phyloP scores from a whole-genome alignment of 2,329 filamentous ascomycete genomes.

The Leptosphaerulina australis region DNA sequence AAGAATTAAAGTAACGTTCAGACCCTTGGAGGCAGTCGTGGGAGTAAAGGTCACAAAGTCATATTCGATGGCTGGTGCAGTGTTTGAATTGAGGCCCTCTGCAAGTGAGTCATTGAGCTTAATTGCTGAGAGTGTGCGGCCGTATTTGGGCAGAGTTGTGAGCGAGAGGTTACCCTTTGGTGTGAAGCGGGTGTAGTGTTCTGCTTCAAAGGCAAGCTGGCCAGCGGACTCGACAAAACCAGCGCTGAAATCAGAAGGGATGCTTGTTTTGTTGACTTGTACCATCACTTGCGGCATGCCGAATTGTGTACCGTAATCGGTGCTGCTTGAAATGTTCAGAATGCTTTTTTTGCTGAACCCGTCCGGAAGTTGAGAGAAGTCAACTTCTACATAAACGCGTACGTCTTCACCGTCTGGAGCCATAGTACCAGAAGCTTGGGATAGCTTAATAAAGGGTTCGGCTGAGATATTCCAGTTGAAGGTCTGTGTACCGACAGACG shows the following conservation, averaged over 20 bases:
- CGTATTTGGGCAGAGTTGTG: slow-evolving; percentile 43
- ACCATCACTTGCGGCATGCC: slow-evolving; percentile 38
- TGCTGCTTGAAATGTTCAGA: slow-evolving; percentile 44
- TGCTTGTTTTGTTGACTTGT: slow-evolving; percentile 43
- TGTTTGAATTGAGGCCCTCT: slow-evolving; percentile 34
- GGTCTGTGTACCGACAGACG: slow-evolving; percentile 38
- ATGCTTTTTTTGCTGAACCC: slow-evolving; percentile 36
- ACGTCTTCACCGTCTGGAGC: slow-evolving; percentile 39
- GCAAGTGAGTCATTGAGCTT: slow-evolving; percentile 39
- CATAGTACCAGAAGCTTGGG: slow-evolving; percentile 41
- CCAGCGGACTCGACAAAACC: slow-evolving; percentile 47
- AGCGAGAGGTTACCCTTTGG: slow-evolving; percentile 35
- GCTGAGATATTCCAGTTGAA: slow-evolving; percentile 47
- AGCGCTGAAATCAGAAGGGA: slow-evolving; percentile 41
- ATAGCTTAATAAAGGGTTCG: slow-evolving; percentile 47
- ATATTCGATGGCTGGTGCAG: slow-evolving; percentile 45
- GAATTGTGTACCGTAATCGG: slow-evolving; percentile 49
- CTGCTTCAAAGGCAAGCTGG: slow-evolving; percentile 46
- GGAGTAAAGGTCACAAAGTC: slow-evolving; percentile 47
- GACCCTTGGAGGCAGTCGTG: slow-evolving; percentile 37
- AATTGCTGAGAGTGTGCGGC: slow-evolving; percentile 45
- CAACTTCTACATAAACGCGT: slow-evolving; percentile 47
- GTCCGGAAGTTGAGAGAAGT: slow-evolving; percentile 40
- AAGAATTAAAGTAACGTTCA: slow-evolving; percentile 51
- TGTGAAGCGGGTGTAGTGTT: slow-evolving; percentile 46